These are phyloP conservation scores for Orbilia brochopaga DNA, from an alignment of 2,329 filamentous ascomycete genomes.

Conservation along the genomic window DNA sequence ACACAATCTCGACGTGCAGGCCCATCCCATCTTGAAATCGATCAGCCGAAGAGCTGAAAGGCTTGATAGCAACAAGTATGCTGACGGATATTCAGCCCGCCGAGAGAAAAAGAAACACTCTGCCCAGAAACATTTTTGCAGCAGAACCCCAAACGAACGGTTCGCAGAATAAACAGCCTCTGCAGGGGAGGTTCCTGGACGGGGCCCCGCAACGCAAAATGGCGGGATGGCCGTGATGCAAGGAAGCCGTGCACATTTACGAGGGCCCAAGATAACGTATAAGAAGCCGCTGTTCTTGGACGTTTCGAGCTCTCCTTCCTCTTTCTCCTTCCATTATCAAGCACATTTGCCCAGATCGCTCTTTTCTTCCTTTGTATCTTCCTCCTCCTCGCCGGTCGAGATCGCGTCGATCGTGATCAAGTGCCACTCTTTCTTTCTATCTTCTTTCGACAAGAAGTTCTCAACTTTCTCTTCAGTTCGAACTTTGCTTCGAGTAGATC, in stretches of 20 bases:
- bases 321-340: conserved; percentile 24
- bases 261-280: conserved; percentile 41
- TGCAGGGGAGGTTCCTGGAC: conserved; percentile 24
- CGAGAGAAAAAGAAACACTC: conserved; percentile 2
- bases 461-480: conserved; percentile 19
- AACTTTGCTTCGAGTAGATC: conserved; percentile 41
- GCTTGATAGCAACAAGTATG: neutral
- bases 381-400: conserved; percentile 43
- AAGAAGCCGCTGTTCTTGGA: conserved; percentile 43
- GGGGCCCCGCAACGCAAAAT: conserved; percentile 17
- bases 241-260: conserved; percentile 24
- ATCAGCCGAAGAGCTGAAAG: neutral
- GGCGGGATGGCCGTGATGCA: conserved; percentile 16
- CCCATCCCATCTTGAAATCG: neutral
- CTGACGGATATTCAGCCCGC: neutral
- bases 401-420: conserved; percentile 51
- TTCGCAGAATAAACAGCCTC: conserved; percentile 47
- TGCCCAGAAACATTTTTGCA: conserved; percentile 42
- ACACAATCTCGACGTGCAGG: conserved; percentile 4
- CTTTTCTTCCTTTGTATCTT: conserved; percentile 33
- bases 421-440: conserved; percentile 40
- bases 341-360: conserved; percentile 30
- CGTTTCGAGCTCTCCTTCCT: conserved; percentile 23
- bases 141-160: conserved; percentile 38
- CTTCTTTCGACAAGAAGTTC: conserved; percentile 50